Percentiles rank a stretch among this genome's conserved stretches.
Evolutionary conservation across 805 yeast genomes (phyloP).

Genomic region (Metschnikowia colocasiae): DNA sequence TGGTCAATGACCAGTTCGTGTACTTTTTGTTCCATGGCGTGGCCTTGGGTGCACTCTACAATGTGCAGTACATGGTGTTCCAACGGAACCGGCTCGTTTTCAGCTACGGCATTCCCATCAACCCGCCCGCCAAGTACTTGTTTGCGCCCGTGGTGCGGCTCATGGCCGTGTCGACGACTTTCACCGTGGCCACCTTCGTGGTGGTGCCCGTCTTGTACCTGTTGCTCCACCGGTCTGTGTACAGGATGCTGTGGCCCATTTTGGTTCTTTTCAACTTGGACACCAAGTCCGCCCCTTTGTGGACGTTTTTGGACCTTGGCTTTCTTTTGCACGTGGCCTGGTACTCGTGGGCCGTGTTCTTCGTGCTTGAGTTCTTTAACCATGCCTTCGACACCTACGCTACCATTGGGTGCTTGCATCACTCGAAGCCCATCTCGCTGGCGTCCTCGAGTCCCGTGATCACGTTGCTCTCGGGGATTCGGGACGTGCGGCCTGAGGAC

Average conservation of each 20-base stretch:
- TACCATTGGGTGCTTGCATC: constrained; percentile 68
- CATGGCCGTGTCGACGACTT: constrained; percentile 36
- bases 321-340: constrained; percentile 14
- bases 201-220: constrained; percentile 39
- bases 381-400: constrained; percentile 61
- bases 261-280: constrained; percentile 34
- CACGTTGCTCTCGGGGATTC: constrained; percentile 61
- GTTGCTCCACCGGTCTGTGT: constrained; percentile 40
- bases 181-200: constrained; percentile 27
- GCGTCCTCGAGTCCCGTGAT: constrained; percentile 59
- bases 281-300: constrained; percentile 37
- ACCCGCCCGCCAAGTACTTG: constrained; percentile 36
- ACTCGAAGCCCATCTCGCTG: constrained; percentile 56
- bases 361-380: constrained; percentile 54
- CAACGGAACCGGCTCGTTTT: constrained; percentile 55
- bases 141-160: constrained; percentile 26
- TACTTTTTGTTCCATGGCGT: constrained; percentile 47
- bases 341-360: constrained; percentile 31
- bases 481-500: constrained; percentile 40
- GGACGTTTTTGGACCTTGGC: constrained; percentile 27
- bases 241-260: constrained; percentile 31
- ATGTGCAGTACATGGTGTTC: constrained; percentile 47
- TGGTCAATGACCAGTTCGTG: constrained; percentile 42
- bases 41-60: constrained; percentile 42
- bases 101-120: constrained; percentile 33